phyloP scores from a whole-genome alignment of 2,329 filamentous ascomycete species.

The Penicillium psychrosexuale region DNA sequence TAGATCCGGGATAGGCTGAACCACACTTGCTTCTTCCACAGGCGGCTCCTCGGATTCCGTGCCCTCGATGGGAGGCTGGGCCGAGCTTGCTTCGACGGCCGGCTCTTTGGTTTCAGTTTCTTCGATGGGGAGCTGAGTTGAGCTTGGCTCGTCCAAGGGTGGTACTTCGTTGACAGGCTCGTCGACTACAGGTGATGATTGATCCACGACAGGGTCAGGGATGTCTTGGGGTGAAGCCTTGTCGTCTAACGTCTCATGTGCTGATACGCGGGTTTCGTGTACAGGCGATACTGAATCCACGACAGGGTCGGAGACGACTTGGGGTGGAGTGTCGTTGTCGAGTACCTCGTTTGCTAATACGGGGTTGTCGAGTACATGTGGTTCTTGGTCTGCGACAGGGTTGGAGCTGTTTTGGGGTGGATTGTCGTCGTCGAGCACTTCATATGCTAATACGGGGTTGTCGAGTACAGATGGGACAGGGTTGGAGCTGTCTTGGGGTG shows the following conservation, averaged over 20 bases:
- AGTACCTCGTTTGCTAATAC: background rate
- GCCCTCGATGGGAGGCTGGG: background rate
- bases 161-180: background rate
- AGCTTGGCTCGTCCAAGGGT: background rate
- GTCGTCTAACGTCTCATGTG: background rate
- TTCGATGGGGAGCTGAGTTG: background rate
- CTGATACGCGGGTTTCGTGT: background rate
- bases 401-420: background rate
- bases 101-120: background rate
- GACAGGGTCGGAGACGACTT: background rate
- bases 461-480: background rate
- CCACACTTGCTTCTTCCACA: background rate
- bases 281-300: background rate
- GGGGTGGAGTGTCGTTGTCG: background rate
- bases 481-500: background rate
- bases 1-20: background rate
- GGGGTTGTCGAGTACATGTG: background rate
- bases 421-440: background rate
- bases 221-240: background rate
- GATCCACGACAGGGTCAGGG: background rate
- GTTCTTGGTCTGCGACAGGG: background rate
- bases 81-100: background rate
- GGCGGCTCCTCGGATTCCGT: background rate
- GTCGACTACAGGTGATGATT: background rate
- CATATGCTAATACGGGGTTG: background rate